Percentiles rank a stretch among this genome's conserved stretches.
Conservation (phyloP, 139 green algal species). For the Chlorella sp. region DNA sequence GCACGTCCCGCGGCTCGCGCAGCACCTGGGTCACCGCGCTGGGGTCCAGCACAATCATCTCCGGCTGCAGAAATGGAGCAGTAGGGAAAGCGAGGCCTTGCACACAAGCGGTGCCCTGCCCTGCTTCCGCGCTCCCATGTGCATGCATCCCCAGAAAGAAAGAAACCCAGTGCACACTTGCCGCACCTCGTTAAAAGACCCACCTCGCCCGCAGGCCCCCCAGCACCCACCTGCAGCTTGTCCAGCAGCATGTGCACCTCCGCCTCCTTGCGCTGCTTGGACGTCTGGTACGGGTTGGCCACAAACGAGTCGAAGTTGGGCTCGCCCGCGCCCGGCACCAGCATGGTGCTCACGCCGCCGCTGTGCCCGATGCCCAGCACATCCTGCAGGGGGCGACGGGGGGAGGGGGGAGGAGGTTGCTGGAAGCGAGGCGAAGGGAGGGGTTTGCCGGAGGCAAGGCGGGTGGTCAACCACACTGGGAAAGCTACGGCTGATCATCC, state of each 20-base stretch:
- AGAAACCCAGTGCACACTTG: no score
- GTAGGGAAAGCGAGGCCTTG: no score
- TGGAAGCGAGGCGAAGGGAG: neutral
- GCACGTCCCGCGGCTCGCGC: constrained; percentile 80
- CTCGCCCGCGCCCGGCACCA: constrained; percentile 96
- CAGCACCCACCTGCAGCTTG: constrained; percentile 83
- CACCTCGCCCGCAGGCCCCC: no score
- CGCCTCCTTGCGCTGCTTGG: constrained; percentile 80
- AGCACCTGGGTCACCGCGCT: constrained; percentile 70
- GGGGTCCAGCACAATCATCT: constrained; percentile 96
- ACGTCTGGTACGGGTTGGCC: constrained; percentile 87
- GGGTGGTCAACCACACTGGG: neutral
- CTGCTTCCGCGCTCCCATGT: no score
- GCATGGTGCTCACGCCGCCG: constrained; percentile 71
- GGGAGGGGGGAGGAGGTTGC: neutral
- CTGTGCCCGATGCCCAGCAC: constrained; percentile 85
- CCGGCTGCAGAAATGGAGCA: constrained; percentile 79
- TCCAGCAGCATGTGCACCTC: constrained; percentile 95
- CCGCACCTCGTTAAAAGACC: neutral
- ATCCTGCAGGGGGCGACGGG: constrained; percentile 59
- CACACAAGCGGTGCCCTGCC: no score
- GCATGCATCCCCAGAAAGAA: no score
- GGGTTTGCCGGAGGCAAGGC: neutral
- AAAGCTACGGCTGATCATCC: neutral
- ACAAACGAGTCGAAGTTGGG: constrained; percentile 98